Evolutionary conservation across 2,329 filamentous ascomycete species (phyloP).

Genomic region (Hypomyces rosellus): DNA sequence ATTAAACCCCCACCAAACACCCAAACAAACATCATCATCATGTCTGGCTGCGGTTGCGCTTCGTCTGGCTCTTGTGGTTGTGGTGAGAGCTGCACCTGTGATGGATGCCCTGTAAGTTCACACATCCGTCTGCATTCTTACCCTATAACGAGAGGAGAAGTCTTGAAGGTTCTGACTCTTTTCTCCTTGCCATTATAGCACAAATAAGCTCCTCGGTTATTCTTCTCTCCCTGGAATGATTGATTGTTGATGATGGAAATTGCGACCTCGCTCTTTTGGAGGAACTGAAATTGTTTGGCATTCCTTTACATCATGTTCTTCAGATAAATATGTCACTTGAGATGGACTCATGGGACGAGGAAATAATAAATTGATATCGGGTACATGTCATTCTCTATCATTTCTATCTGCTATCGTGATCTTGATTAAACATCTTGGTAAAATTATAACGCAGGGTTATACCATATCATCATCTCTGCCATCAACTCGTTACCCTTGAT

Average conservation of each 20-base stretch:
- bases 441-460: too few species aligned
- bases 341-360: neutral
- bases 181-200: neutral
- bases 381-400: neutral
- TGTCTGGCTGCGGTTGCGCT: conserved; percentile 38
- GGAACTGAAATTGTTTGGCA: neutral
- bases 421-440: too few species aligned
- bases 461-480: too few species aligned
- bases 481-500: too few species aligned
- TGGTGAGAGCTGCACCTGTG: conserved; percentile 36
- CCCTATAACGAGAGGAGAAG: neutral
- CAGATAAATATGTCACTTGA: too few species aligned
- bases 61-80: conserved; percentile 36
- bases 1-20: neutral
- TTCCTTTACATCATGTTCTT: too few species aligned
- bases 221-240: neutral
- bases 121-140: too few species aligned
- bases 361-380: conserved; percentile 1
- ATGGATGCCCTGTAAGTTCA: conserved; percentile 36
- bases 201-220: neutral
- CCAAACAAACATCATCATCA: conserved; percentile 23
- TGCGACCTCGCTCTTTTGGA: neutral
- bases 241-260: too few species aligned
- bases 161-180: neutral
- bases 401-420: too few species aligned